phyloP scores from a whole-genome alignment of 768 basidiomycete genomes.

The Asterophora parasitica region DNA sequence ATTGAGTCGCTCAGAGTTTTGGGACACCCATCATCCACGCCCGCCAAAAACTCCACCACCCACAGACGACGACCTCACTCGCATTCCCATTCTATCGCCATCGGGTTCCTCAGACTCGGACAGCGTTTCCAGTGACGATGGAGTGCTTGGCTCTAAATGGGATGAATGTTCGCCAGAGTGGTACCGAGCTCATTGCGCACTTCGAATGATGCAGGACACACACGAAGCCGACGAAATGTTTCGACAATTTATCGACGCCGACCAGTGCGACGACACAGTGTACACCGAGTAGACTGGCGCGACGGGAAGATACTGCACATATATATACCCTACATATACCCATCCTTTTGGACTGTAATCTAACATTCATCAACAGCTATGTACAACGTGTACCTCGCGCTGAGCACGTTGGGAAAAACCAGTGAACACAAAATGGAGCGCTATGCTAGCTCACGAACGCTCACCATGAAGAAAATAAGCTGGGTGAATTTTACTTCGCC shows the following conservation, averaged over 20 bases:
- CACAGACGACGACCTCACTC: background rate
- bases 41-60: background rate
- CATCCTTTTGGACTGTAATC: background rate
- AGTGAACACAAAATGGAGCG: background rate
- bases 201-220: slow-evolving; percentile 1
- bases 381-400: slow-evolving; percentile 3
- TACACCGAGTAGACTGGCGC: slow-evolving; percentile 3
- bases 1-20: background rate
- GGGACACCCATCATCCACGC: background rate
- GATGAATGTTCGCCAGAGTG: background rate
- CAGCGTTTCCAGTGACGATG: background rate
- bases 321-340: slow-evolving; percentile 1
- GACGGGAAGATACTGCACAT: background rate
- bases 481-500: slow-evolving; percentile 25
- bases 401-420: slow-evolving; percentile 5
- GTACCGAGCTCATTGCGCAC: background rate
- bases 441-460: background rate
- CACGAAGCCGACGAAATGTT: slow-evolving; percentile 30
- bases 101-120: slow-evolving; percentile 1
- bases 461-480: slow-evolving; percentile 20
- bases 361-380: background rate
- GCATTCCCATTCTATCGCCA: slow-evolving; percentile 1
- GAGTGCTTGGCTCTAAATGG: background rate
- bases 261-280: slow-evolving; percentile 23
- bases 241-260: slow-evolving; percentile 34